Conservation (phyloP, 108 stramenopile species). For the Mayamaea pseudoterrestris region DNA sequence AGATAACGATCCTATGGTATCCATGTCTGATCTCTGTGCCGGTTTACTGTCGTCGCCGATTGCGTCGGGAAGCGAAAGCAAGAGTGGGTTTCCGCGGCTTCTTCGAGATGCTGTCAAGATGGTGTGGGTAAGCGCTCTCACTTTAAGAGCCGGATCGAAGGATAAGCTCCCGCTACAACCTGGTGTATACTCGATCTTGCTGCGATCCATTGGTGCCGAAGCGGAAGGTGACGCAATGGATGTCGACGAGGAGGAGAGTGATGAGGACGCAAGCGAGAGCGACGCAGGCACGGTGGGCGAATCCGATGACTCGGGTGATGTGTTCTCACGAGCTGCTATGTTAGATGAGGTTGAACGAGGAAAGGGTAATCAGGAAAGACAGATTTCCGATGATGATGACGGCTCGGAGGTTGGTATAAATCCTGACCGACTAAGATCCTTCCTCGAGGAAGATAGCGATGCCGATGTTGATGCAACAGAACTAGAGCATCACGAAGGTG, state of each 20-base stretch:
- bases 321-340: constrained; percentile 12
- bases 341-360: constrained; percentile 26
- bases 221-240: constrained; percentile 16
- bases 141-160: constrained; percentile 25
- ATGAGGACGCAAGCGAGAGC: constrained; percentile 13
- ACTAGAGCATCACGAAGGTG: constrained; percentile 81
- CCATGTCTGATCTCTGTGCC: constrained; percentile 43
- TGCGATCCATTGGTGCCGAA: too few species aligned
- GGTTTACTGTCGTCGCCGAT: constrained; percentile 56
- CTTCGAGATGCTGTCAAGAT: constrained; percentile 56
- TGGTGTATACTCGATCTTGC: too few species aligned
- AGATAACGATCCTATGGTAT: constrained; percentile 35
- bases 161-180: constrained; percentile 32
- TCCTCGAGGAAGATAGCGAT: constrained; percentile 72
- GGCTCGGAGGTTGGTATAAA: constrained; percentile 57
- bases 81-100: constrained; percentile 56
- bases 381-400: constrained; percentile 9
- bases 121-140: constrained; percentile 53
- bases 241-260: constrained; percentile 32
- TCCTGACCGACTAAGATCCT: constrained; percentile 36
- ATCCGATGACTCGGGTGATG: constrained; percentile 17
- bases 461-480: constrained; percentile 37
- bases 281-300: constrained; percentile 17
- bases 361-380: constrained; percentile 8
- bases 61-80: constrained; percentile 38